Evolutionary conservation across 192 early-diverging fungal species (phyloP), one percentile per base, ranked within the genome.

Genomic region (Linnemannia zychae): DNA sequence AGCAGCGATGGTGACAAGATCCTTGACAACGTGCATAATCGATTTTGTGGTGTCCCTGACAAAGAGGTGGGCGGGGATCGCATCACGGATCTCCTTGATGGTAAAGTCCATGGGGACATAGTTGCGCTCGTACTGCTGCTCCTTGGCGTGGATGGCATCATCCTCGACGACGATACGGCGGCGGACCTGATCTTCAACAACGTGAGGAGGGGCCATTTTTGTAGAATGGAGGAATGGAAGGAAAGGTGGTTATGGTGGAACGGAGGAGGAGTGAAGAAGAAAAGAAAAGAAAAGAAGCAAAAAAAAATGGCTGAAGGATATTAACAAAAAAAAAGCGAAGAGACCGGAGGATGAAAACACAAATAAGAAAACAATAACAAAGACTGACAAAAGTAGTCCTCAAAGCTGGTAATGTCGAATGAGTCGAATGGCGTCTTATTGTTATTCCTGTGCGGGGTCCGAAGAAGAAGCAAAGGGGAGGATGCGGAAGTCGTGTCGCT

Each of bases 61-160:
- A 83, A 98, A 99, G 90, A 95, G 97, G 82, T 98, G 96, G 57
- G 95, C 94, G 36, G 98, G 98, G 33, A 99, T 92, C 71, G 92
- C 91, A 81, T 95, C 95, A 80, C 96, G 94, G 80, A 99, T 91
- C 80, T 97, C 94, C 89, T 98, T 98, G 88, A 99, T 91, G 44
- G 95, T 96, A 75, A 98, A 95, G 28, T 88, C 87, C n/a, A 94
- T 93, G 24, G 93, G 92, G 44, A 89, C 77, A 81, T 90, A 92
- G 70, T 84, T 75, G n/a, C 78, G 82, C 76, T 88, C 90, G 33
- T 71, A 82, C 31, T 76, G 40, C 36, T 63, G 40, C 81, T n/a
- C n/a, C n/a, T 82, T 82, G 75, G 71, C 20, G 57, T 34, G 31
- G 75, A 67, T 22, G 28, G 57, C 28, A 28, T 82, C 75, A 71